phyloP scores from a whole-genome alignment of 371 early-diverging fungal genomes.

The Actinomortierella wolfii region DNA sequence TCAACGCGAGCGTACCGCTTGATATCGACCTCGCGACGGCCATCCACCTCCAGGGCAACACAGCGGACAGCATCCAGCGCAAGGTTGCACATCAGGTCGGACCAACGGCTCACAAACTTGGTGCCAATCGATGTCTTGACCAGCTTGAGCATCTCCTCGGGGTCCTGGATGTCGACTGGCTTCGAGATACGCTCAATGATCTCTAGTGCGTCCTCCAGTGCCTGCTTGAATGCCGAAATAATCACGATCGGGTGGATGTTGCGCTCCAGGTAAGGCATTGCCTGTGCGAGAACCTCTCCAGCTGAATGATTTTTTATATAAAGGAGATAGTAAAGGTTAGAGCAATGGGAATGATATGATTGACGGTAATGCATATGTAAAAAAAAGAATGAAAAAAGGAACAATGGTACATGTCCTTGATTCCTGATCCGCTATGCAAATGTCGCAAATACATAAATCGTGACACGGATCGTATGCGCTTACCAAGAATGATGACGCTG shows the following conservation, averaged over 20 bases:
- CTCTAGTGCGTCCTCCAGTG: slow-evolving; percentile 89
- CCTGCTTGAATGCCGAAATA: slow-evolving; percentile 91
- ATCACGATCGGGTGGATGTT: slow-evolving; percentile 99
- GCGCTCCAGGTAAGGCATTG: slow-evolving; percentile 94
- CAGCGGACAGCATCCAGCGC: slow-evolving; percentile 96
- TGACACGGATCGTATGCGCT: slow-evolving; percentile 7
- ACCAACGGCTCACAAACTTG: slow-evolving; percentile 96
- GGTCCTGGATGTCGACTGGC: slow-evolving; percentile 83
- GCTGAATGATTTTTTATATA: slow-evolving; percentile 55
- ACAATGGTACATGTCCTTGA: slow-evolving; percentile 1
- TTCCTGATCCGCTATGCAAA: neutral
- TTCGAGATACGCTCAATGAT: slow-evolving; percentile 85
- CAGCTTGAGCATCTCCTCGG: slow-evolving; percentile 87
- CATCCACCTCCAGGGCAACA: slow-evolving; percentile 81
- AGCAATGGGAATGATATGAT: too few species aligned
- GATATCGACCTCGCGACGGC: slow-evolving; percentile 89
- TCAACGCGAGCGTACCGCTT: slow-evolving; percentile 98
- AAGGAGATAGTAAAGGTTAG: slow-evolving; percentile 1
- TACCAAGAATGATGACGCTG: slow-evolving; percentile 97
- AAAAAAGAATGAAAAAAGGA: neutral
- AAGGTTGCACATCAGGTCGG: slow-evolving; percentile 96
- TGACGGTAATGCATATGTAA: too few species aligned
- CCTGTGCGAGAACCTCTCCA: slow-evolving; percentile 93
- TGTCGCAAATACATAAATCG: neutral
- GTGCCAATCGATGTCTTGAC: slow-evolving; percentile 96